A percentile compares a stretch with the other conserved stretches of the same genome.
Evolutionary conservation across 2,329 filamentous ascomycete genomes (phyloP).

Genomic region (Coleophoma eucalyptorum): DNA sequence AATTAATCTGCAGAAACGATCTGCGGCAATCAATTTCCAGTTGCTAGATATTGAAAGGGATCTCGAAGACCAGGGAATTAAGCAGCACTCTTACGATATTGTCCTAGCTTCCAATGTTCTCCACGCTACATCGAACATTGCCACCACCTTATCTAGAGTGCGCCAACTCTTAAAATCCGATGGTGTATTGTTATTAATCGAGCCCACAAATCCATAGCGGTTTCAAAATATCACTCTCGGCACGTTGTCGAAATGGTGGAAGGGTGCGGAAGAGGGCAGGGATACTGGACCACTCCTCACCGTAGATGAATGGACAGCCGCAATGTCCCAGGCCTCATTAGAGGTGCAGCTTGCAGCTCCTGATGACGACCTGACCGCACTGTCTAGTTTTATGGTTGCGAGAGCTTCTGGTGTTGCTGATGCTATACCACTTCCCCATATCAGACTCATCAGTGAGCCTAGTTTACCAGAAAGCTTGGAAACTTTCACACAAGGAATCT

Average conservation of each 20-base stretch:
- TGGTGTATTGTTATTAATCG: constrained; percentile 26
- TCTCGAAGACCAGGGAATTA: constrained; percentile 26
- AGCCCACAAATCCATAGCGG: constrained; percentile 5
- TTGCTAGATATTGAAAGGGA: constrained; percentile 27
- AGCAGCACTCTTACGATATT: constrained; percentile 27
- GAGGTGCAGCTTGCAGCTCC: not conserved
- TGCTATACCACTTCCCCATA: not conserved
- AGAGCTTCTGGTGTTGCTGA: not conserved
- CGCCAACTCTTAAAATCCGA: constrained; percentile 35
- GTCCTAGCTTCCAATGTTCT: constrained; percentile 33
- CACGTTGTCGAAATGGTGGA: constrained; percentile 34
- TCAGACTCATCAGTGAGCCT: not conserved
- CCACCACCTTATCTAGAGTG: constrained; percentile 22
- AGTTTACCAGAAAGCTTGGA: not conserved
- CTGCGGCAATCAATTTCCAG: constrained; percentile 17
- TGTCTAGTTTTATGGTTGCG: not conserved
- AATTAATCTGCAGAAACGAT: constrained; percentile 16
- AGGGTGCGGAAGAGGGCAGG: constrained; percentile 25
- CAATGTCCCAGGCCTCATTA: not conserved
- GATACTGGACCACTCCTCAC: constrained; percentile 8
- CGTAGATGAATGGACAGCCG: not conserved
- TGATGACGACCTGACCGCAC: not conserved
- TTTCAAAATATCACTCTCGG: constrained; percentile 18
- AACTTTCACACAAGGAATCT: not conserved
- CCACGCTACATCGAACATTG: constrained; percentile 28